Percentiles rank a stretch among this genome's conserved stretches.
Evolutionary conservation across 139 green algal genomes (phyloP).

Genomic region (Picochlorum sp.): DNA sequence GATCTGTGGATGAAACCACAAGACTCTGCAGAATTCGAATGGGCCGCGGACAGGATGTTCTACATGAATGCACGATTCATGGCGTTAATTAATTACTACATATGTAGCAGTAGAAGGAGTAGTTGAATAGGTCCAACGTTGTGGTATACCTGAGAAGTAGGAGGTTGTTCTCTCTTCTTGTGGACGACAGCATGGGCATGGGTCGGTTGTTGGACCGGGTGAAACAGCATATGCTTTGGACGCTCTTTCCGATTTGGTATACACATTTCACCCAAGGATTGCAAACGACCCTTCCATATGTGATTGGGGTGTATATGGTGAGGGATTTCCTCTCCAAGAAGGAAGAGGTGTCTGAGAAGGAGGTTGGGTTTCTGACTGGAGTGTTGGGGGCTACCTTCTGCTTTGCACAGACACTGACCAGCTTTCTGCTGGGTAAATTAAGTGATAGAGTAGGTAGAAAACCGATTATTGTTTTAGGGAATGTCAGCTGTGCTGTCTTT

Average conservation of each 20-base stretch:
- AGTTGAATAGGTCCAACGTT: too few relatives aligned
- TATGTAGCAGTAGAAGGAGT: too few relatives aligned
- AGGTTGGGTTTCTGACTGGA: conserved; percentile 39
- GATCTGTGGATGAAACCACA: too few relatives aligned
- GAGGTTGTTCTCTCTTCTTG: too few relatives aligned
- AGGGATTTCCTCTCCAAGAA: conserved; percentile 25
- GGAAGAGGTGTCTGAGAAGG: conserved; percentile 16
- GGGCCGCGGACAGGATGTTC: too few relatives aligned
- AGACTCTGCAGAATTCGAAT: too few relatives aligned
- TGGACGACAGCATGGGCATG: too few relatives aligned
- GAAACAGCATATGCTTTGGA: neutral
- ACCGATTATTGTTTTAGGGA: conserved; percentile 55
- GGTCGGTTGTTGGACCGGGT: neutral
- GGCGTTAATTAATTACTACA: too few relatives aligned
- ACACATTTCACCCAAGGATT: conserved; percentile 37
- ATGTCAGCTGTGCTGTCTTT: conserved; percentile 24
- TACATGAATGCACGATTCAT: too few relatives aligned
- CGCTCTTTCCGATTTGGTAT: conserved; percentile 3
- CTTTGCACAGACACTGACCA: conserved; percentile 40
- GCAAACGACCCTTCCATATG: conserved; percentile 52
- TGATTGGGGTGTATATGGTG: conserved; percentile 59
- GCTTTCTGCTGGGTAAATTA: conserved; percentile 35
- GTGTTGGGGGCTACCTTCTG: conserved; percentile 44
- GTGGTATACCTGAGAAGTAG: too few relatives aligned
- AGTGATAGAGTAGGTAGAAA: conserved; percentile 48